Percentiles rank a stretch among this genome's conserved stretches.
These are phyloP conservation scores for Phaeosphaeriaceae sp. DNA, from an alignment of 2,329 filamentous ascomycete genomes.

Conservation along the genomic window DNA sequence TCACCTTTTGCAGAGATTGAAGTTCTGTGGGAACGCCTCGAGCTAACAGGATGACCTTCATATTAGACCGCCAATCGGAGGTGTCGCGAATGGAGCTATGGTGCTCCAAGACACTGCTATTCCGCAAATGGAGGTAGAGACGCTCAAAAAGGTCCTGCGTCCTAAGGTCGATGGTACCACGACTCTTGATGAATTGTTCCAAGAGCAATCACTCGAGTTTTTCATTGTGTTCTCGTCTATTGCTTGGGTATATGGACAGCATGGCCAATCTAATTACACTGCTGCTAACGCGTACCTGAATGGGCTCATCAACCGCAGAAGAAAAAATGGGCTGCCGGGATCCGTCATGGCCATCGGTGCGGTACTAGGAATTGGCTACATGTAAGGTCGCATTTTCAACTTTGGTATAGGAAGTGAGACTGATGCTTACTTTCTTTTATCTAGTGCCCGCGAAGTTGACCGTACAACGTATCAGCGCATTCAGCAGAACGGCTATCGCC, in stretches of 20 bases:
- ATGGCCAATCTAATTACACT: conserved; percentile 28
- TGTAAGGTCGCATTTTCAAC: no score
- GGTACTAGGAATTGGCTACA: no score
- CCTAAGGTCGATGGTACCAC: conserved; percentile 28
- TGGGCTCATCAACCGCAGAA: conserved; percentile 47
- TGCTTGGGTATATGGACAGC: conserved; percentile 14
- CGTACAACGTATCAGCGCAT: background rate
- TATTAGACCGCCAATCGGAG: conserved; percentile 1
- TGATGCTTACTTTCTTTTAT: no score
- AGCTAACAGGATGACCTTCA: conserved; percentile 2
- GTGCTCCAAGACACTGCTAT: conserved; percentile 24
- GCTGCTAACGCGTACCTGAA: conserved; percentile 50
- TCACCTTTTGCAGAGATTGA: no score
- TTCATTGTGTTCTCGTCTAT: conserved; percentile 35
- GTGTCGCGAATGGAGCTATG: conserved; percentile 31
- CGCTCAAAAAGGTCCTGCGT: conserved; percentile 9
- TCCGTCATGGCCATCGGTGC: no score
- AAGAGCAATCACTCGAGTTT: conserved; percentile 26
- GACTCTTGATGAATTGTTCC: conserved; percentile 24
- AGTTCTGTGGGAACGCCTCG: no score
- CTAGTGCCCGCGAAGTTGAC: background rate
- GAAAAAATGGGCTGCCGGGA: conserved; percentile 37
- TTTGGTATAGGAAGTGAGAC: no score
- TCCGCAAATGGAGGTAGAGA: conserved; percentile 10
- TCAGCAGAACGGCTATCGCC: background rate